Base-by-base conservation (phyloP, 768 basidiomycete genomes). In the Russula brevipes region DNA sequence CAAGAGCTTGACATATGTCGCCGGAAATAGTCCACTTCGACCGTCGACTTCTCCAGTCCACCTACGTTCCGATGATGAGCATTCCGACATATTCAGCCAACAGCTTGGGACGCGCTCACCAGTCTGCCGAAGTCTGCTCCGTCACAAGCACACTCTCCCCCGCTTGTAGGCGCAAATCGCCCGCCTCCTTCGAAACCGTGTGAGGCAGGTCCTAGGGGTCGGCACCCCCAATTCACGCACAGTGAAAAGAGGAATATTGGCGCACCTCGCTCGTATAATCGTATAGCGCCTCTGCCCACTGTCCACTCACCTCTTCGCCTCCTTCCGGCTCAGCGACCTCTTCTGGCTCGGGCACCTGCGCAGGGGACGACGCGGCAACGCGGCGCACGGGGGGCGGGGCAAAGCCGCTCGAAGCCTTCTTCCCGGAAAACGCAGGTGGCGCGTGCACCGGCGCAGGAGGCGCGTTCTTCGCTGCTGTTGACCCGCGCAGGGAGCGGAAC, bases 241-340 rank as follows among this genome's bases (percentile, higher is more conserved):
- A 39, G 38, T 12, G 47, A 52, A 16, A 12, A 17, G 35, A 5
- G 17, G 51, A 19, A 9, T 10, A 39, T 24, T 12, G 6, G 66
- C 75, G 45, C 67, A 90, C 89, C 68, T 77, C 76, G 55, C 88
- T 85, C 47, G 75, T 75, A 75, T 88, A 92, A 63, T 88, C 89
- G 69, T 91, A 92, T 72, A 89, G 68, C 5, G 78, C 90, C 68
- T 91, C 85, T 16, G 83, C 88, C 90, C 90, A 92, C 64, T 88
- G 86, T 4, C 87, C 88, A 39, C 74, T 72, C 50, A 77, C 77
- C 2, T 71, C 70, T 65, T 76, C 76, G 10, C 69, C 72, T 57
- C 72, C 72, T 61, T 74, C 73, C 38, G 73, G 75, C 42, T 58
- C 44, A 2, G 33, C 44, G 14, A 60, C 60, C 35, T 47, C 53